Evolutionary conservation across 345 rosid genomes (phyloP).

Genomic region (Pistacia vera): DNA sequence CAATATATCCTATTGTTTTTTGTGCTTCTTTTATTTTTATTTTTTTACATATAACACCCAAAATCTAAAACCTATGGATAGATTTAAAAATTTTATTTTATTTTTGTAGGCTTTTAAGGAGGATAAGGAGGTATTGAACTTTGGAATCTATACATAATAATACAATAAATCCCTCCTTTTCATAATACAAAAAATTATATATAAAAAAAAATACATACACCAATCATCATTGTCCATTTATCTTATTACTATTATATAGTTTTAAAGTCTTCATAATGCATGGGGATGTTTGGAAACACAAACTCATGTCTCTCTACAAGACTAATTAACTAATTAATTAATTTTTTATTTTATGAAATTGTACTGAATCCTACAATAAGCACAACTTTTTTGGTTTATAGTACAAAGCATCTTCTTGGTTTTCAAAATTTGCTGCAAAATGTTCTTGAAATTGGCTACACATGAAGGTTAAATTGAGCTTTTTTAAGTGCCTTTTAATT

Average conservation of each 20-base stretch:
- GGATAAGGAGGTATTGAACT: not conserved
- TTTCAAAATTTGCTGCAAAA: not conserved
- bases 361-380: not conserved
- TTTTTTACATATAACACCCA: not conserved
- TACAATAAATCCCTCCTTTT: not conserved
- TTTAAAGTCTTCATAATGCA: not conserved
- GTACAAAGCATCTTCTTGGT: not conserved
- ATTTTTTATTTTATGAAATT: not conserved
- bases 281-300: not conserved
- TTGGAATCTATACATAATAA: not conserved
- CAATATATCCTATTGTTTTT: not conserved
- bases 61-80: not conserved
- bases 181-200: not conserved
- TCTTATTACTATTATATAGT: not conserved
- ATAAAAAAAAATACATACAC: no score
- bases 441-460: not conserved
- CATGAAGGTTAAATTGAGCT: no score
- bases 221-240: not conserved
- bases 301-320: not conserved
- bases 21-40: not conserved
- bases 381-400: not conserved
- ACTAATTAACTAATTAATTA: no score
- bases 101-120: not conserved
- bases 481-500: no score
- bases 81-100: not conserved